phyloP scores from a whole-genome alignment of 108 stramenopile species.

The Skeletonema menzelii region DNA sequence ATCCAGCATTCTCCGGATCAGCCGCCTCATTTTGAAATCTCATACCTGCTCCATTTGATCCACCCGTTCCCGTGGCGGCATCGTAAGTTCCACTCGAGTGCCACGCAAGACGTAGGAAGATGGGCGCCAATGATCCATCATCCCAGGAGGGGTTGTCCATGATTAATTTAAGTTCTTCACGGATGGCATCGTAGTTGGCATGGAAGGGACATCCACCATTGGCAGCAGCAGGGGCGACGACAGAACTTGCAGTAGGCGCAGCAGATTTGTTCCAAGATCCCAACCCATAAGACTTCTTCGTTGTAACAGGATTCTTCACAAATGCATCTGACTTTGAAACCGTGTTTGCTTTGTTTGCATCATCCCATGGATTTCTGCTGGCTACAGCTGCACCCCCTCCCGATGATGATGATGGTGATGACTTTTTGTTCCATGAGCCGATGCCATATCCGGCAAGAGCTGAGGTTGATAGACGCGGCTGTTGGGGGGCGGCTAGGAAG shows the following conservation, averaged over 20 bases:
- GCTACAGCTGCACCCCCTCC: conserved; percentile 13
- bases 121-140: conserved; percentile 53
- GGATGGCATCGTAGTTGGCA: conserved; percentile 42
- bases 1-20: conserved; percentile 82
- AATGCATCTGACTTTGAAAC: not conserved
- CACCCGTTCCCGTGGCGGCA: conserved; percentile 57
- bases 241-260: not conserved
- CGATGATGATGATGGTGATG: conserved; percentile 1
- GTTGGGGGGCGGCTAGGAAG: conserved; percentile 7
- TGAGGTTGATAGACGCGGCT: not conserved
- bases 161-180: conserved; percentile 31
- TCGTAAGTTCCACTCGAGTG: conserved; percentile 74
- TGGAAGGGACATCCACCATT: not conserved
- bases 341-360: not conserved
- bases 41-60: conserved; percentile 85
- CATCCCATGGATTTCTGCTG: not conserved
- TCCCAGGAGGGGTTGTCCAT: conserved; percentile 52
- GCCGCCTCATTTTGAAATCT: conserved; percentile 66
- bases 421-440: not conserved
- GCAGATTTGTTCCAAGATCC: not conserved
- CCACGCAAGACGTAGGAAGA: conserved; percentile 84
- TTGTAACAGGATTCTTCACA: not conserved
- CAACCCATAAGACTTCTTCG: not conserved
- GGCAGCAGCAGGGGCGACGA: not conserved
- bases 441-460: conserved; percentile 4